These are phyloP conservation scores for Cylindrodendrum hubeiense DNA, from an alignment of 2,329 filamentous ascomycete genomes.

Conservation along the genomic window DNA sequence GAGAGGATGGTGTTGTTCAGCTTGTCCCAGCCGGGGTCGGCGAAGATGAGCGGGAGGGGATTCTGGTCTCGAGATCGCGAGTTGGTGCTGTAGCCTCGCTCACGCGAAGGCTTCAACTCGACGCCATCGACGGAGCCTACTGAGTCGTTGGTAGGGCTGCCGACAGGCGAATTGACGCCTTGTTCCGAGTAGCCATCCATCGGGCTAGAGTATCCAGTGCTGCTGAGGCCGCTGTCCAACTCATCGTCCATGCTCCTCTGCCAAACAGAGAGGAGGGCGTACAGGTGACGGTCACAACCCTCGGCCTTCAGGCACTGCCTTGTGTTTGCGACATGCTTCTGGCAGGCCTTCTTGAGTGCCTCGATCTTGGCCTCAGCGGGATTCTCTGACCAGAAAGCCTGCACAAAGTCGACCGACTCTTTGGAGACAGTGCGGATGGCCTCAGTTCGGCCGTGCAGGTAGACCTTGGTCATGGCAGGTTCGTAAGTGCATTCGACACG, in stretches of 20 bases:
- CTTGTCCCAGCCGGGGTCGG: constrained; percentile 92
- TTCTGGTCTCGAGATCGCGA: constrained; percentile 61
- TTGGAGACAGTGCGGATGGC: constrained; percentile 88
- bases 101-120: constrained; percentile 53
- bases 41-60: constrained; percentile 83
- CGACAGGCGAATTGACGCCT: constrained; percentile 59
- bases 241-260: constrained; percentile 84
- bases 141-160: constrained; percentile 67
- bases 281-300: constrained; percentile 92
- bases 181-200: constrained; percentile 61
- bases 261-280: constrained; percentile 95
- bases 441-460: constrained; percentile 93
- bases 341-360: constrained; percentile 83
- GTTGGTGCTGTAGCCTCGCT: constrained; percentile 67
- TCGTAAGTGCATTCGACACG: constrained; percentile 96
- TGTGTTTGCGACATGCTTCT: constrained; percentile 84
- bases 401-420: constrained; percentile 89
- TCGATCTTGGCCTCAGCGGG: constrained; percentile 87
- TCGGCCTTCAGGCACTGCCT: constrained; percentile 89
- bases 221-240: constrained; percentile 64
- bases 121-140: constrained; percentile 49
- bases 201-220: constrained; percentile 75
- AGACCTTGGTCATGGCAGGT: constrained; percentile 97
- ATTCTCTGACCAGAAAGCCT: constrained; percentile 94
- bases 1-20: constrained; percentile 95